Percentiles rank a stretch among this genome's conserved stretches.
These are phyloP conservation scores for Erythrophleum fordii DNA, from an alignment of 306 rosid species.

Conservation along the genomic window DNA sequence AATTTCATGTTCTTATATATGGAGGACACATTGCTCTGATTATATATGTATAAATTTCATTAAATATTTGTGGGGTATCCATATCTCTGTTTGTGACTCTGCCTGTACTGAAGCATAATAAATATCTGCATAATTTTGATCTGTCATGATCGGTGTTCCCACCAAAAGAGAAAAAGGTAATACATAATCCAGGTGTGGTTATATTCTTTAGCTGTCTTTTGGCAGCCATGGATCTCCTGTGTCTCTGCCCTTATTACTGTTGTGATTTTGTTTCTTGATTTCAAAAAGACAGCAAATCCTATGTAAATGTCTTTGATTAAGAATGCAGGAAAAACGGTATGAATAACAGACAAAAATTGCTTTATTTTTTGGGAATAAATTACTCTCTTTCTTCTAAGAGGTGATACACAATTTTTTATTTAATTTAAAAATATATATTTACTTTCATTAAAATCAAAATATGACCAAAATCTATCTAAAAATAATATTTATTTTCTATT, in stretches of 20 bases:
- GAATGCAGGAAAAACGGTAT: not conserved
- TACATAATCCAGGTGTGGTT: not conserved
- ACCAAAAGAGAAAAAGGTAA: slow-evolving; percentile 12
- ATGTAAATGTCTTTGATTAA: not conserved
- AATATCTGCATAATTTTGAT: slow-evolving; percentile 28
- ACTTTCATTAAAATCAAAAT: too few species aligned
- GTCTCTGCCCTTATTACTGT: not conserved
- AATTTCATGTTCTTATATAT: slow-evolving; percentile 30
- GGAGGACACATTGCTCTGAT: slow-evolving; percentile 38
- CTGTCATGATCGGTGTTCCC: slow-evolving; percentile 37
- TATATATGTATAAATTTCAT: slow-evolving; percentile 25
- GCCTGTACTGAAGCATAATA: slow-evolving; percentile 23
- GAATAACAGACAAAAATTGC: too few species aligned
- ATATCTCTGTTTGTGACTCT: slow-evolving; percentile 20
- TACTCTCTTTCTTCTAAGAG: too few species aligned
- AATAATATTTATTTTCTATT: too few species aligned
- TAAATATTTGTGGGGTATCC: slow-evolving; percentile 44
- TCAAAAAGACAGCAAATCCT: not conserved
- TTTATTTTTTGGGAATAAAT: too few species aligned
- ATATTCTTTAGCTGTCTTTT: not conserved
- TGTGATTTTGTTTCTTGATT: not conserved
- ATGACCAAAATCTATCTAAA: too few species aligned
- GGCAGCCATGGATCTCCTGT: not conserved
- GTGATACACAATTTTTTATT: too few species aligned
- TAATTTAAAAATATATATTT: too few species aligned